These are phyloP conservation scores for Artemisia tridentata DNA, from an alignment of 129 eudicot genomes.

Conservation along the genomic window DNA sequence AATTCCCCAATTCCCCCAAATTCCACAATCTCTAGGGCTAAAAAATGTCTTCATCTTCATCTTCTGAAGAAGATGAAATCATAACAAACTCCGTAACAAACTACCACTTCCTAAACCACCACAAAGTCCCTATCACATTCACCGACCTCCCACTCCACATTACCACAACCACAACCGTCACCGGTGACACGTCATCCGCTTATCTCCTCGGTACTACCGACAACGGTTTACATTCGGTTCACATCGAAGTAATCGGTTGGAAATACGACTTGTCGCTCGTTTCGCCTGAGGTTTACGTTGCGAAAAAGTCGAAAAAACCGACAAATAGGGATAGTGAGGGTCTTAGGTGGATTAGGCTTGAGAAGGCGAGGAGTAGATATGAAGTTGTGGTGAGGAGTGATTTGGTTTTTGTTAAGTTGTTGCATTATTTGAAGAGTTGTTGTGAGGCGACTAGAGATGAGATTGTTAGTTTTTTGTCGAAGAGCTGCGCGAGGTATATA, in stretches of 20 bases:
- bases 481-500: no score
- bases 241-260: slow-evolving; percentile 65
- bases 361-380: no score
- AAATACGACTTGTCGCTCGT: slow-evolving; percentile 43
- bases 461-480: no score
- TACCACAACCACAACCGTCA: slow-evolving; percentile 23
- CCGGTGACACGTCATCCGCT: slow-evolving; percentile 5
- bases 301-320: neutral
- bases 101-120: slow-evolving; percentile 40
- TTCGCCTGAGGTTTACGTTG: slow-evolving; percentile 50
- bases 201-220: slow-evolving; percentile 49
- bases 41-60: slow-evolving; percentile 27
- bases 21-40: slow-evolving; percentile 33
- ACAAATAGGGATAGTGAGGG: no score
- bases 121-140: slow-evolving; percentile 38
- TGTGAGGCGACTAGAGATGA: no score
- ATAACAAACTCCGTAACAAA: slow-evolving; percentile 43
- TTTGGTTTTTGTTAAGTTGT: no score
- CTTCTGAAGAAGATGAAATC: slow-evolving; percentile 75
- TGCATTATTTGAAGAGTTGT: no score
- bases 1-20: neutral
- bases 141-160: slow-evolving; percentile 51
- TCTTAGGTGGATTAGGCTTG: no score
- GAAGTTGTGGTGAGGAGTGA: no score
- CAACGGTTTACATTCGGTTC: slow-evolving; percentile 39